Conservation (phyloP, 768 basidiomycete species). For the Termitomyces sp. region DNA sequence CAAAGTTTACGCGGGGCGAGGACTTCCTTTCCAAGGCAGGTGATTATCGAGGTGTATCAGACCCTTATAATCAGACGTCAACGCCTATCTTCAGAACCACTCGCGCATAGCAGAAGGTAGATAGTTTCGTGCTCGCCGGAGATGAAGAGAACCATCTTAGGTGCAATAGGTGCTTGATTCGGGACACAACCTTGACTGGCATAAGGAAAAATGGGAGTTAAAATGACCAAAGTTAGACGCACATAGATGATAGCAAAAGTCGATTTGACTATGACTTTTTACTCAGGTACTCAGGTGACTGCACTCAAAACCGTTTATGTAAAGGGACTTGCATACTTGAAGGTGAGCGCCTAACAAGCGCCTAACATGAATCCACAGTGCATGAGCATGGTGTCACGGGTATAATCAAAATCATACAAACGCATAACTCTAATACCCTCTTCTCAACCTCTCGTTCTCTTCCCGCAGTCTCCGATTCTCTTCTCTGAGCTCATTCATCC, state of each 20-base stretch:
- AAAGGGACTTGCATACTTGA: not conserved
- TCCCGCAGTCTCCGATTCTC: conserved; percentile 65
- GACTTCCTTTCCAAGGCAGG: not conserved
- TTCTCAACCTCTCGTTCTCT: conserved; percentile 64
- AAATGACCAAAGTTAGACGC: not conserved
- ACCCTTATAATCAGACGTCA: not conserved
- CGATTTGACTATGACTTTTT: not conserved
- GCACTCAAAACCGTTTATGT: not conserved
- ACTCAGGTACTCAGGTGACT: too few relatives aligned
- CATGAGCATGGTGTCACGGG: not conserved
- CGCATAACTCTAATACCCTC: conserved; percentile 24
- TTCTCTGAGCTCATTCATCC: conserved; percentile 57
- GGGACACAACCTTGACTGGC: not conserved
- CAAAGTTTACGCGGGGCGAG: not conserved
- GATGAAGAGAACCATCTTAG: not conserved
- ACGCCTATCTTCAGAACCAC: not conserved
- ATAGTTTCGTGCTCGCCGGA: not conserved
- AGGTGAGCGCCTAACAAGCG: not conserved
- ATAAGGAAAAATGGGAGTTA: not conserved
- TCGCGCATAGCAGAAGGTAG: not conserved
- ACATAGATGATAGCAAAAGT: not conserved
- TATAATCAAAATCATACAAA: not conserved
- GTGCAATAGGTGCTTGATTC: not conserved
- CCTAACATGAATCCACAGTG: not conserved
- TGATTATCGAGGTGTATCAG: not conserved